phyloP scores from a whole-genome alignment of 139 green algal species.

The Asterochloris erici region DNA sequence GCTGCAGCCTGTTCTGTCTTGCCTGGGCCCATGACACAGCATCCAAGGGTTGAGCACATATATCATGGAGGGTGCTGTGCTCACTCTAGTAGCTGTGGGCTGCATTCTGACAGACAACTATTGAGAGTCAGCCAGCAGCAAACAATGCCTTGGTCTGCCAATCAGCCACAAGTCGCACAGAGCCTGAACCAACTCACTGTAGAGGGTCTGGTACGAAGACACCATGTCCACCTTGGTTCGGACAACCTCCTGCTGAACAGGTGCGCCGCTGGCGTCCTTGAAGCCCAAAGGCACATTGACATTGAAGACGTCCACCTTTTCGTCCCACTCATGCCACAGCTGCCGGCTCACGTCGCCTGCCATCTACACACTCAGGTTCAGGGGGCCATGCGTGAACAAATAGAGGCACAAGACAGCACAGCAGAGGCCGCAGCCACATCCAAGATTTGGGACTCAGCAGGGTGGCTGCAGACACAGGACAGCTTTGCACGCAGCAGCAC shows the following conservation, averaged over 20 bases:
- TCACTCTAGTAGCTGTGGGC: background rate
- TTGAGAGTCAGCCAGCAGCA: background rate
- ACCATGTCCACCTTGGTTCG: slow-evolving; percentile 22
- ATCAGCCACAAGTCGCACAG: background rate
- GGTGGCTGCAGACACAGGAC: too few species aligned
- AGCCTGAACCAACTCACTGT: background rate
- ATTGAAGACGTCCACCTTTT: slow-evolving; percentile 30
- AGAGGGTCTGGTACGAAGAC: slow-evolving; percentile 25
- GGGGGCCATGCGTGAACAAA: background rate
- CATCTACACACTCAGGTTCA: background rate
- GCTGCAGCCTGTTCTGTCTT: background rate
- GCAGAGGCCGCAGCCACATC: too few species aligned
- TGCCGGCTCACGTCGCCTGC: slow-evolving; percentile 1
- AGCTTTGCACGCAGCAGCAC: too few species aligned
- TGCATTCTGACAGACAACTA: background rate
- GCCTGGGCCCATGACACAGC: background rate
- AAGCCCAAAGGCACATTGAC: slow-evolving; percentile 38
- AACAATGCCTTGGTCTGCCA: background rate
- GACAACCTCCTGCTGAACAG: slow-evolving; percentile 12
- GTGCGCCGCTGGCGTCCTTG: background rate
- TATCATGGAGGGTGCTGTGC: background rate
- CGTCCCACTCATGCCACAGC: slow-evolving; percentile 24
- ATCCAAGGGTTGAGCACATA: too few species aligned
- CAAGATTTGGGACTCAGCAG: too few species aligned
- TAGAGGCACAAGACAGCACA: too few species aligned